Percentiles rank a stretch among this genome's conserved stretches.
Conservation (phyloP, 2,329 filamentous ascomycete genomes). For the Stemphylium beticola region DNA sequence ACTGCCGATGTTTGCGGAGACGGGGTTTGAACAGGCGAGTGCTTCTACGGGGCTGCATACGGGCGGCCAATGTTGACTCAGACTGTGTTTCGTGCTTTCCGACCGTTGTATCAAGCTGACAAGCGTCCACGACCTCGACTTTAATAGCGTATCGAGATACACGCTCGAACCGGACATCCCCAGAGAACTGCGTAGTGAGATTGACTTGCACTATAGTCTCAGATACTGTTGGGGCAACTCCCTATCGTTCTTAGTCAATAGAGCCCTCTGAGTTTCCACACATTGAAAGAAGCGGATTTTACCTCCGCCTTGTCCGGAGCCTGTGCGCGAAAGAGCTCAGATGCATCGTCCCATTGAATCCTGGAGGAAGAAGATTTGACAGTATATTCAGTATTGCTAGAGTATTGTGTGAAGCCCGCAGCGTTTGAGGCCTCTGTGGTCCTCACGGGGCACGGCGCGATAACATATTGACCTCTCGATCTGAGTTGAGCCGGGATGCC, state of each 20-base stretch:
- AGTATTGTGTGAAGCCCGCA: background rate
- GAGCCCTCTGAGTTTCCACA: background rate
- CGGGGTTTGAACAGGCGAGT: background rate
- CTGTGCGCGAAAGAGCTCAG: conserved; percentile 27
- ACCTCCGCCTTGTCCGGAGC: conserved; percentile 12
- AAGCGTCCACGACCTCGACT: conserved; percentile 10
- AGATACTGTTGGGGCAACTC: background rate
- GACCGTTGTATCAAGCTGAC: background rate
- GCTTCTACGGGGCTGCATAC: conserved; percentile 3
- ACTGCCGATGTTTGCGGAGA: background rate
- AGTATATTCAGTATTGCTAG: conserved; percentile 19
- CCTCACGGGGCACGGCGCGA: conserved; percentile 20
- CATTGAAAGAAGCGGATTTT: background rate
- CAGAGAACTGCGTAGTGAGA: conserved; percentile 31
- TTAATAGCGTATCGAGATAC: conserved; percentile 37
- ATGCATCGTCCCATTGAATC: conserved; percentile 28
- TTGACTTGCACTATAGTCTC: conserved; percentile 25
- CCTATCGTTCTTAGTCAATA: background rate
- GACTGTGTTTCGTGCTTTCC: background rate
- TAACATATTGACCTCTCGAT: conserved; percentile 26
- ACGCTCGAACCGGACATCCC: conserved; percentile 37
- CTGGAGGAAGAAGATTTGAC: conserved; percentile 10
- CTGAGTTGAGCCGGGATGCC: conserved; percentile 15
- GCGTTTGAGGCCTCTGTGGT: background rate
- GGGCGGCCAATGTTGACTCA: background rate